A percentile compares a stretch with the other conserved stretches of the same genome.
These are phyloP conservation scores for Elsinoe arachidis DNA, from an alignment of 2,329 filamentous ascomycete genomes.

Conservation along the genomic window DNA sequence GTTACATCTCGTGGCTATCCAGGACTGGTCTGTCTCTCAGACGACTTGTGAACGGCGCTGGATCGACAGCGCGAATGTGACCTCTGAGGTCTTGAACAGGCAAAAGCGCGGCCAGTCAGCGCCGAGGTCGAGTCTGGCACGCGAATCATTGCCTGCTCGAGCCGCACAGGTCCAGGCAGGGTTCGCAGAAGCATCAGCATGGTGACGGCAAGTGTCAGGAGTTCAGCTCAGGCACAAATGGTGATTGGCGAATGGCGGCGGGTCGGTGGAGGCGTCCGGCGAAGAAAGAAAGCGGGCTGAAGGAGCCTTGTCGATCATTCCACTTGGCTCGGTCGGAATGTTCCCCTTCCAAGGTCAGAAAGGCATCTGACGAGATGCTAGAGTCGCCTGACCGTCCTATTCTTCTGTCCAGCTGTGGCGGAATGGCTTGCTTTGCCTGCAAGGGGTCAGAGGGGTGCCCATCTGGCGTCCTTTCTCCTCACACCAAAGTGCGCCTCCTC, in stretches of 20 bases:
- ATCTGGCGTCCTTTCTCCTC: background rate
- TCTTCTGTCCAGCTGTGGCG: background rate
- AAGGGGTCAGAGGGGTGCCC: background rate
- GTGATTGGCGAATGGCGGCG: background rate
- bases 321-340: conserved; percentile 1
- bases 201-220: conserved; percentile 10
- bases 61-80: conserved; percentile 4
- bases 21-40: background rate
- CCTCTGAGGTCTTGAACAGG: conserved; percentile 8
- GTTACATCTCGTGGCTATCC: background rate
- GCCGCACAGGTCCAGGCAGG: background rate
- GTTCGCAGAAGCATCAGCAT: conserved; percentile 4
- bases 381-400: conserved; percentile 6
- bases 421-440: background rate
- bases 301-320: conserved; percentile 8
- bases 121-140: background rate
- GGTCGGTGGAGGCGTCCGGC: background rate
- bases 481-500: background rate
- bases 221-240: conserved; percentile 6
- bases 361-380: background rate
- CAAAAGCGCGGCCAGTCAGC: conserved; percentile 7
- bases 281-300: background rate
- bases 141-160: conserved; percentile 6
- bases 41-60: background rate
- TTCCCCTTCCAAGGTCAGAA: conserved; percentile 5